Evolutionary conservation across 2,329 filamentous ascomycete species (phyloP).

Genomic region (Epichloe sp.): DNA sequence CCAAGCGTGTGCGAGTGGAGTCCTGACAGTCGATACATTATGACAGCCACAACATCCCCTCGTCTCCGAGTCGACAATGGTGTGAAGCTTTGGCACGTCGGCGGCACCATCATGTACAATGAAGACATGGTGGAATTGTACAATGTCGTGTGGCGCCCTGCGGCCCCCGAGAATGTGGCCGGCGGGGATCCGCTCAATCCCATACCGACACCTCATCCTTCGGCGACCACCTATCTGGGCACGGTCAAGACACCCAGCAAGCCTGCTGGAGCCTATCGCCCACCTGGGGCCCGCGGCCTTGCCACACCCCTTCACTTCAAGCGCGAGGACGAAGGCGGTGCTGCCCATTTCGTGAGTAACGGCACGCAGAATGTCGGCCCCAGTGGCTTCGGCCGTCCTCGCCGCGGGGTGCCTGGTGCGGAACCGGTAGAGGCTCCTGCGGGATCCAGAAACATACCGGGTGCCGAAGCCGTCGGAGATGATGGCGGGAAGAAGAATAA

Average conservation of each 20-base stretch:
- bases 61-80: conserved; percentile 94
- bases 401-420: conserved; percentile 76
- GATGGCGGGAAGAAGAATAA: conserved; percentile 84
- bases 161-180: conserved; percentile 44
- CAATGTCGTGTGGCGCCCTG: conserved; percentile 77
- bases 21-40: conserved; percentile 85
- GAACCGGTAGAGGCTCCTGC: conserved; percentile 56
- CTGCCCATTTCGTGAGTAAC: conserved; percentile 70
- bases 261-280: conserved; percentile 91
- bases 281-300: conserved; percentile 81
- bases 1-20: conserved; percentile 96
- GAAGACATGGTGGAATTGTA: conserved; percentile 93
- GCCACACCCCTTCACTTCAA: conserved; percentile 89
- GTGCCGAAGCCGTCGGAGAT: conserved; percentile 48
- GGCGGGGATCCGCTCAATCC: conserved; percentile 59
- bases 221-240: conserved; percentile 68
- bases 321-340: conserved; percentile 91
- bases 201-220: conserved; percentile 67
- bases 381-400: conserved; percentile 68
- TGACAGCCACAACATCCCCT: conserved; percentile 96
- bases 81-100: conserved; percentile 86
- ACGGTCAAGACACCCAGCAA: conserved; percentile 92
- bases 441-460: conserved; percentile 55
- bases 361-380: conserved; percentile 55
- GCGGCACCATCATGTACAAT: conserved; percentile 82